Evolutionary conservation across 805 yeast genomes (phyloP).

Genomic region (Yamadazyma insecticola): DNA sequence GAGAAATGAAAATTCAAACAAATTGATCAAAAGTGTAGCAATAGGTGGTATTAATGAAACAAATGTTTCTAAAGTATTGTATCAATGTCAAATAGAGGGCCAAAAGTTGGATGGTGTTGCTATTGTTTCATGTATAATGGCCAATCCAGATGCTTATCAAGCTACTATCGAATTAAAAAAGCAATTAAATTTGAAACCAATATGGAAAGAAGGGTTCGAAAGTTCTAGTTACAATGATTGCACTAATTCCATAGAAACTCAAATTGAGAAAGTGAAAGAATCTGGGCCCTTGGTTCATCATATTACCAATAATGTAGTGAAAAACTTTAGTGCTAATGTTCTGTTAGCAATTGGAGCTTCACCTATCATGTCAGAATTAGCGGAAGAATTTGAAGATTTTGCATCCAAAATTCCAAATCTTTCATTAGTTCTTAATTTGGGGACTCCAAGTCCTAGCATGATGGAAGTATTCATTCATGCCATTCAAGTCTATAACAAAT

Average conservation of each 20-base stretch:
- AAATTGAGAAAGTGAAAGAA: conserved; percentile 14
- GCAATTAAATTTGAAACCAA: conserved; percentile 15
- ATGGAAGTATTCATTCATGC: conserved; percentile 47
- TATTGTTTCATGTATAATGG: conserved; percentile 83
- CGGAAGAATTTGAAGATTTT: conserved; percentile 63
- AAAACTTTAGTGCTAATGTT: conserved; percentile 82
- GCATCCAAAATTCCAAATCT: conserved; percentile 46
- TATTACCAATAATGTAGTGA: conserved; percentile 84
- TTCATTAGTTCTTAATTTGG: conserved; percentile 67
- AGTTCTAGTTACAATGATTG: background rate
- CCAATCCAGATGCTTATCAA: conserved; percentile 45
- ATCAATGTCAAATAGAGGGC: conserved; percentile 43
- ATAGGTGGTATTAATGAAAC: conserved; percentile 73
- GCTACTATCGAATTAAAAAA: conserved; percentile 41
- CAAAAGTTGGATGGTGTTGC: conserved; percentile 73
- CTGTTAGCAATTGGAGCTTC: conserved; percentile 80
- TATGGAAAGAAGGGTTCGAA: conserved; percentile 3
- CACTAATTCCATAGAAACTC: background rate
- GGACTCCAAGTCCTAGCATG: conserved; percentile 53
- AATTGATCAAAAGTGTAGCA: conserved; percentile 55
- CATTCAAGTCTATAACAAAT: conserved; percentile 50
- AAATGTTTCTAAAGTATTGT: conserved; percentile 57
- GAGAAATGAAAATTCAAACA: conserved; percentile 13
- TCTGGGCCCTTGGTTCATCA: conserved; percentile 72
- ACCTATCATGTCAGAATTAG: conserved; percentile 81